These are phyloP conservation scores for Linnemannia hyalina DNA, from an alignment of 192 early-diverging fungal genomes.

Conservation along the genomic window DNA sequence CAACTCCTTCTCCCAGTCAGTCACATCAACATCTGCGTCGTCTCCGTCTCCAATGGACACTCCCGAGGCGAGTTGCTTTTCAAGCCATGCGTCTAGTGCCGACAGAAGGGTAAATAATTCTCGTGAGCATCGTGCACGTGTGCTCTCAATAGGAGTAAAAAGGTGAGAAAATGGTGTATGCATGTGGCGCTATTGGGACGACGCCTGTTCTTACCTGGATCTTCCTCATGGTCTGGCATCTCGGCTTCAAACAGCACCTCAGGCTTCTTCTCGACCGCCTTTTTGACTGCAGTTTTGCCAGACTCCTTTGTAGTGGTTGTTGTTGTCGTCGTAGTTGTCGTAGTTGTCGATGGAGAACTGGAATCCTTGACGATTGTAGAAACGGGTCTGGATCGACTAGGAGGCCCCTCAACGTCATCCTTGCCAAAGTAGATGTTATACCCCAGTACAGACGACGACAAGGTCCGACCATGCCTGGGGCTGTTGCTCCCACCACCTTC, in stretches of 20 bases:
- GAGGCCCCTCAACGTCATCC: slow-evolving; percentile 40
- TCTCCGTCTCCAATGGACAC: slow-evolving; percentile 33
- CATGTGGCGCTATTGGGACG: not conserved
- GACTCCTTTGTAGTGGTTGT: slow-evolving; percentile 10
- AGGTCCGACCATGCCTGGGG: not conserved
- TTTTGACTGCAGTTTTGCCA: not conserved
- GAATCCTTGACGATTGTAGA: slow-evolving; percentile 8
- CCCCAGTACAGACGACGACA: slow-evolving; percentile 28
- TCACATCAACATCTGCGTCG: slow-evolving; percentile 56
- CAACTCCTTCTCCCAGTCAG: slow-evolving; percentile 61
- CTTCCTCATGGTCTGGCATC: slow-evolving; percentile 54
- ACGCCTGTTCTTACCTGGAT: slow-evolving; percentile 43
- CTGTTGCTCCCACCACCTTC: slow-evolving; percentile 12
- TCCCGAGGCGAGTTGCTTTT: slow-evolving; percentile 52
- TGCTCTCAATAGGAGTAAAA: slow-evolving; percentile 1
- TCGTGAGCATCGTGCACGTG: not conserved
- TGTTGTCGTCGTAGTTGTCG: not conserved
- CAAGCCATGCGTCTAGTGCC: slow-evolving; percentile 56
- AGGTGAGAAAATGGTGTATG: not conserved
- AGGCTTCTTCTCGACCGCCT: slow-evolving; percentile 20
- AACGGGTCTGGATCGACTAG: slow-evolving; percentile 21
- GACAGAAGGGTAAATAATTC: not conserved
- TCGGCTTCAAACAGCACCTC: slow-evolving; percentile 57
- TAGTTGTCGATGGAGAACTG: not conserved
- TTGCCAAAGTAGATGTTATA: slow-evolving; percentile 56